Base-by-base conservation (phyloP, 148 eudicot species). In the Chenopodium berlandieri region DNA sequence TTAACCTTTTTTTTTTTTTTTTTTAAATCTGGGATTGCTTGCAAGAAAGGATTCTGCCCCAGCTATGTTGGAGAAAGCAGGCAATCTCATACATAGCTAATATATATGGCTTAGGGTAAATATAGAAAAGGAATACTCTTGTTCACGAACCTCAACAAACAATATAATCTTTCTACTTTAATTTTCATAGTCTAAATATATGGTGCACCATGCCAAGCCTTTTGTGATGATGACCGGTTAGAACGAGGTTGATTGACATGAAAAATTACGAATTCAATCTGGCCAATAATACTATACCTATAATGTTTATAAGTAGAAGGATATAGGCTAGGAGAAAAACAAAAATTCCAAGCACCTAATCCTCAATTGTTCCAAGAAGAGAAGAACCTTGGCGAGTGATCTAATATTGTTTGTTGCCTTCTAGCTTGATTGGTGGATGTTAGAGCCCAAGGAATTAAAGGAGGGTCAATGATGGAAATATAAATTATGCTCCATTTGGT, bases 91-190 rank as follows among this genome's bases (percentile, higher is more conserved):
- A 7, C 62, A 78, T 78, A 12, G 7, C 16, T 46, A 76, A 34
- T 34, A 34, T 34, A 34, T 34, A 78, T 44, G 14, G n/a, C 31
- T 70, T 19, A 13, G 1, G 54, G 67, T 7, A 78, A 79, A 31
- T 73, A 20, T 56, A 79, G 7, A 25, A 79, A 71, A 58, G 12
- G 31, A 19, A 79, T 54, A 20, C 75, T 48, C 66, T 54, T 68
- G 34, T 37, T 60, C 71, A 73, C 82, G 56, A 72, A 63, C 82
- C 82, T 80, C 82, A 62, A 65, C 9, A 17, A 34, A 32, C 14
- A 16, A 27, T 27, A 27, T 27, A 27, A 9, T 20, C 54, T 37
- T 20, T 71, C 66, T 2, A 16, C 12, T 20, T 8, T 37, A 56
- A 16, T 76, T 71, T 16, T 52, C 37, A 40, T 4, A 12, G 54